Conservation (phyloP, 2,329 filamentous ascomycete genomes). For the Coniochaeta ligniaria region DNA sequence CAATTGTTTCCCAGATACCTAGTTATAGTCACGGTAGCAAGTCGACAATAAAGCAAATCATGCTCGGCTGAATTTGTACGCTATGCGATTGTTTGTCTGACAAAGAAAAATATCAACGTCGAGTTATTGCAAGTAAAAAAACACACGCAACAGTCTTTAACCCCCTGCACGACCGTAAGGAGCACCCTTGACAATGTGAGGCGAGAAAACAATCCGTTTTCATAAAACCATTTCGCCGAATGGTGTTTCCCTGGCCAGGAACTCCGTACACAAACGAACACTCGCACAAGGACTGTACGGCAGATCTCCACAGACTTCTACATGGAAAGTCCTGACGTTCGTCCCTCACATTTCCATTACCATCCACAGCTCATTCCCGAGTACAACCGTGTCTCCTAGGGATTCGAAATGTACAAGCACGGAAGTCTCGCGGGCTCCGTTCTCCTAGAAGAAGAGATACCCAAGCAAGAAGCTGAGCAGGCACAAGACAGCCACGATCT, state of each 20-base stretch:
- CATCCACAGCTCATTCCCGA: not conserved
- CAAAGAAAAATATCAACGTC: not conserved
- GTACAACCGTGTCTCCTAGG: not conserved
- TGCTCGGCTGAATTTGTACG: not conserved
- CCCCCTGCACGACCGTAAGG: not conserved
- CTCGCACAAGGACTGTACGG: not conserved
- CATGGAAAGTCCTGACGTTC: not conserved
- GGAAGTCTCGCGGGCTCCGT: not conserved
- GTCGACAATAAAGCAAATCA: not conserved
- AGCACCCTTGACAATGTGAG: not conserved
- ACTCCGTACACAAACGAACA: not conserved
- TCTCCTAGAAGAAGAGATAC: slow-evolving; percentile 72
- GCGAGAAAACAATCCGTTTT: not conserved
- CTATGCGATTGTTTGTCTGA: not conserved
- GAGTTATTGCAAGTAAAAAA: not conserved
- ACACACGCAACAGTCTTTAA: not conserved
- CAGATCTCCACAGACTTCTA: not conserved
- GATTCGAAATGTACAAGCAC: not conserved
- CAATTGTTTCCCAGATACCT: too few relatives aligned
- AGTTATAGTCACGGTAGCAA: not conserved
- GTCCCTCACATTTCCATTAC: not conserved
- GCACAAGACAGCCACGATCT: slow-evolving; percentile 77
- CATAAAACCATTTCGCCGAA: not conserved
- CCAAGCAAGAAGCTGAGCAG: slow-evolving; percentile 87
- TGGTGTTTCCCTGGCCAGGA: not conserved